Evolutionary conservation across 2,329 filamentous ascomycete genomes (phyloP).

Genomic region (Penicillium sp.): DNA sequence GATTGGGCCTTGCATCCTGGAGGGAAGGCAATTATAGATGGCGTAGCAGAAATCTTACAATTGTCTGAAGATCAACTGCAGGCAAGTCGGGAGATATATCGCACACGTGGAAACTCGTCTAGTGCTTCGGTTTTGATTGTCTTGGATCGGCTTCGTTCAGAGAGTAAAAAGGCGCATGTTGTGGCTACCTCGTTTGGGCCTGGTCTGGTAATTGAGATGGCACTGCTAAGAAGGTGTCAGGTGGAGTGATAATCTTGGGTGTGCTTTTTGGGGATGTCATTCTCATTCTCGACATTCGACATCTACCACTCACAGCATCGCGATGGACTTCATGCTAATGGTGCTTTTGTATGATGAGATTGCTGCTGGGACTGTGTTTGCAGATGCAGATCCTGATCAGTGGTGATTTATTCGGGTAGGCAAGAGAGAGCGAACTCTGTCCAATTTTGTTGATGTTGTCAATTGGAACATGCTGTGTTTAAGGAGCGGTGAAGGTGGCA

Average conservation of each 20-base stretch:
- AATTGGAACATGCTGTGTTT: not conserved
- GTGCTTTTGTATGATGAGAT: constrained; percentile 52
- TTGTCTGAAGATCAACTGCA: not conserved
- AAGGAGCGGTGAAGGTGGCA: not conserved
- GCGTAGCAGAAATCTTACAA: not conserved
- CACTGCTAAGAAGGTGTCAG: not conserved
- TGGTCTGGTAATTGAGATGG: not conserved
- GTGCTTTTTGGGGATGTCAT: no score
- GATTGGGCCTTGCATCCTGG: constrained; percentile 5
- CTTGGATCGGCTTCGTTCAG: not conserved
- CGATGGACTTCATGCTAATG: no score
- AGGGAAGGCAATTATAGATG: not conserved
- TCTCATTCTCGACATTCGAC: no score
- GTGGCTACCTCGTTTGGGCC: constrained; percentile 1
- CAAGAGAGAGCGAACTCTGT: not conserved
- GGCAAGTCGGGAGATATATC: not conserved
- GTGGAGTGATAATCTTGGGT: not conserved
- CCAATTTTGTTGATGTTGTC: not conserved
- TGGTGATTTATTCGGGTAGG: not conserved
- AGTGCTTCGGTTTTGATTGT: constrained; percentile 3
- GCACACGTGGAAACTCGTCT: constrained; percentile 1
- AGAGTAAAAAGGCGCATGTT: not conserved
- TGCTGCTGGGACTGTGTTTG: constrained; percentile 43
- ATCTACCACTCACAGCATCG: no score
- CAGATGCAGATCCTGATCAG: constrained; percentile 39